Evolutionary conservation across 345 rosid genomes (phyloP), one percentile per base, ranked within the genome.

Genomic region (Punica granatum): DNA sequence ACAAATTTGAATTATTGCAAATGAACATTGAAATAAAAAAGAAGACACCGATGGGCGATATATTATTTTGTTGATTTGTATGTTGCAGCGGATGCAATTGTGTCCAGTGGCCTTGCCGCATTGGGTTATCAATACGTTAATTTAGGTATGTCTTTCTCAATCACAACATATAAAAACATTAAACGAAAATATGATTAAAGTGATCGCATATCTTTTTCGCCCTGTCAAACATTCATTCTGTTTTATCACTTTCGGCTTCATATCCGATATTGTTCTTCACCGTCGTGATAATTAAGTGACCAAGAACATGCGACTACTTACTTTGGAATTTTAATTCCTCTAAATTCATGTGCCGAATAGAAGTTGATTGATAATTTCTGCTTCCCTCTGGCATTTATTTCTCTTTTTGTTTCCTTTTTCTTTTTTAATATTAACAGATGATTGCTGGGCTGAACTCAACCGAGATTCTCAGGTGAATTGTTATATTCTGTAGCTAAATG

Each of bases 71-170:
- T 10, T 4, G 15, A 37, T 53, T 30, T 44, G 25, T 35, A 19
- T 68, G 53, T 37, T 59, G 35, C 76, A 78, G 86, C 85, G 61
- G 89, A 85, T 72, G 83, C 82, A 26, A 54, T 85, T 51, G 81
- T 85, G 34, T 79, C 86, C n/a, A 77, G 65, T 51, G 89, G 86
- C 58, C 78, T 82, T 46, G 69, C 81, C 33, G 72, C 67, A 66
- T 64, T 75, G 32, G 83, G 84, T 33, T 83, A 83, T 18, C 35
- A 44, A 6, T 83, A 80, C 54, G 72, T 83, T 34, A 83, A 83
- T 68, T 74, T 83, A 44, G 87, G 87, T 80, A 70, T 35, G 10
- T 2, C 19, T 30, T 64, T 31, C 18, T 69, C 28, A 30, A 43
- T 7, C 5, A 8, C n/a, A 43, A 43, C 9, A 43, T 5, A 43